A percentile compares a stretch with the other conserved stretches of the same genome.
phyloP scores from a whole-genome alignment of 169 alveolate species.

The Cryptosporidium muris region DNA sequence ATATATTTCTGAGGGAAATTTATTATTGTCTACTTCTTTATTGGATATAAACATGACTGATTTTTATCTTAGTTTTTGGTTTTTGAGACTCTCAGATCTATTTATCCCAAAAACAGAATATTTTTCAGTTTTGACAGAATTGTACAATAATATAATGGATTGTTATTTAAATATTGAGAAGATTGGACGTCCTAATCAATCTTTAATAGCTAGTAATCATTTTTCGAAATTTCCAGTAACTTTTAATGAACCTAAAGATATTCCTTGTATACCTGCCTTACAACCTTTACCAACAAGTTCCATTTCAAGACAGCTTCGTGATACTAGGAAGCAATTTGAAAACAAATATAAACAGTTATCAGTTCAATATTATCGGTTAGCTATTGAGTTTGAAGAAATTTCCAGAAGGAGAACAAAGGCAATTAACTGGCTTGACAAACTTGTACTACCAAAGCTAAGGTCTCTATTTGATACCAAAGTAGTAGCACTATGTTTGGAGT shows the following conservation, averaged over 20 bases:
- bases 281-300: slow-evolving; percentile 7
- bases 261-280: slow-evolving; percentile 11
- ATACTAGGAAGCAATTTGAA: slow-evolving; percentile 27
- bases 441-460: too few species aligned
- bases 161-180: slow-evolving; percentile 22
- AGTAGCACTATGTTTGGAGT: too few species aligned
- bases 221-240: not conserved
- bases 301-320: slow-evolving; percentile 36
- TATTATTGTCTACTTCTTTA: not conserved
- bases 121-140: slow-evolving; percentile 18
- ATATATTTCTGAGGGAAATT: slow-evolving; percentile 18
- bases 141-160: slow-evolving; percentile 9
- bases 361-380: slow-evolving; percentile 3
- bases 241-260: slow-evolving; percentile 23
- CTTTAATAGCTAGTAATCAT: not conserved
- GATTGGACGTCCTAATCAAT: not conserved
- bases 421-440: too few species aligned
- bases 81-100: slow-evolving; percentile 28
- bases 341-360: slow-evolving; percentile 22
- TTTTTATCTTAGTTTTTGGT: slow-evolving; percentile 52
- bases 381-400: slow-evolving; percentile 8
- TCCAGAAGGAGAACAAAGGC: slow-evolving; percentile 1
- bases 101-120: slow-evolving; percentile 35
- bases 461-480: too few species aligned
- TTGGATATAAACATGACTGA: not conserved